These are phyloP conservation scores for Candida pseudoviswanathii DNA, from an alignment of 1,139 yeast species.

Conservation along the genomic window DNA sequence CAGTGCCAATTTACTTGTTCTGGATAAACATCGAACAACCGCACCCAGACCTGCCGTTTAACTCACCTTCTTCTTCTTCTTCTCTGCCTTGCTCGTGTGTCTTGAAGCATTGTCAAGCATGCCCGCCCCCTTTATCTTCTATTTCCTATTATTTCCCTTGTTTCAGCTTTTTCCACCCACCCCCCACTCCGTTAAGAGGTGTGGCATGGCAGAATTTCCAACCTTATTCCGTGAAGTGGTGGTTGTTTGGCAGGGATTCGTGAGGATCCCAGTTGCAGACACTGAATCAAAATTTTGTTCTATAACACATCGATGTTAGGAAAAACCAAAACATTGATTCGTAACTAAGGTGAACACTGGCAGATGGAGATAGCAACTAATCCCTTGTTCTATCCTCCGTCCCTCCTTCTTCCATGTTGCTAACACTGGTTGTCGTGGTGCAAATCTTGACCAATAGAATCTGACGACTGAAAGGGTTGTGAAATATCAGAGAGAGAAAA, in stretches of 20 bases:
- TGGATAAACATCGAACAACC: neutral
- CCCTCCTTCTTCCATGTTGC: too few species aligned
- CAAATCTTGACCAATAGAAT: neutral
- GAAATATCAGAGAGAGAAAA: too few species aligned
- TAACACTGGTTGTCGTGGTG: neutral
- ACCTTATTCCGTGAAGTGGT: neutral
- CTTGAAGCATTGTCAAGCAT: neutral
- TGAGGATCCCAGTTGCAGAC: neutral
- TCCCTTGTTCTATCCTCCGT: too few species aligned
- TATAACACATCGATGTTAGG: neutral
- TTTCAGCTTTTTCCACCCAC: neutral
- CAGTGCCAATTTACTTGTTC: neutral
- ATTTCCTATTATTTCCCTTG: too few species aligned
- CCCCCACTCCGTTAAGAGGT: neutral
- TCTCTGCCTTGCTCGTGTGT: too few species aligned
- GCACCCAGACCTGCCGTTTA: too few species aligned
- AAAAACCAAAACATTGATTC: neutral
- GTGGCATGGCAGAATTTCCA: neutral
- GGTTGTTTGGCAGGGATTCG: neutral
- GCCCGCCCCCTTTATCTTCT: neutral
- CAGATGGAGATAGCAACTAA: too few species aligned
- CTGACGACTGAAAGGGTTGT: neutral
- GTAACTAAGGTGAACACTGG: too few species aligned
- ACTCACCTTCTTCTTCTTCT: too few species aligned
- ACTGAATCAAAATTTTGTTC: neutral